phyloP scores from a whole-genome alignment of 2,329 filamentous ascomycete species.

The Colletotrichum costaricense region DNA sequence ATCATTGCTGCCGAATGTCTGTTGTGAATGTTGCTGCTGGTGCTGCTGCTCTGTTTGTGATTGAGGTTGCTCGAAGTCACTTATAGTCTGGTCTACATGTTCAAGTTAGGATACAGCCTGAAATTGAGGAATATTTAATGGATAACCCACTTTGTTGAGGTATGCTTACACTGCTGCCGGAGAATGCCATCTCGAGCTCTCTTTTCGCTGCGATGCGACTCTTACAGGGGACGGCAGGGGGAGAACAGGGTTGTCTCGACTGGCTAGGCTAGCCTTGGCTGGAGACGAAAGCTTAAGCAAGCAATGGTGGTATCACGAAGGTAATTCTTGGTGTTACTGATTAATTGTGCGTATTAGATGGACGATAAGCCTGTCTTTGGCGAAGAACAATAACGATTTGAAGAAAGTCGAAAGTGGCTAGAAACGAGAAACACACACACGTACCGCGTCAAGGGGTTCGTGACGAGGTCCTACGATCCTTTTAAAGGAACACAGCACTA shows the following conservation, averaged over 20 bases:
- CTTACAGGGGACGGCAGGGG: neutral
- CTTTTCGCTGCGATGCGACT: neutral
- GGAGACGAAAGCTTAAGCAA: neutral
- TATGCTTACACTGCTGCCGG: neutral
- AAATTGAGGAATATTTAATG: neutral
- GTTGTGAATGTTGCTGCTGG: neutral
- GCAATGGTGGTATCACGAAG: neutral
- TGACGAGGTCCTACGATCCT: neutral
- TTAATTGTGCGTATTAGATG: neutral
- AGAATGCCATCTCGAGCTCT: neutral
- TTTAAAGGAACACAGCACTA: neutral
- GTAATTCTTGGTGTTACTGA: neutral
- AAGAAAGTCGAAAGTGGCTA: neutral
- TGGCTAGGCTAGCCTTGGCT: neutral
- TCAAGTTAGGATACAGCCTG: neutral
- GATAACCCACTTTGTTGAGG: conserved; percentile 27
- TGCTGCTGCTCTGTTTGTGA: conserved; percentile 7
- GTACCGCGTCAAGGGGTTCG: neutral
- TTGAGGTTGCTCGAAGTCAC: neutral
- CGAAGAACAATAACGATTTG: neutral
- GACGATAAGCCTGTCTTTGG: neutral
- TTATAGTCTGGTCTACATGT: neutral
- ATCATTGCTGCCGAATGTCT: neutral
- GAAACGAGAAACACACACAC: neutral
- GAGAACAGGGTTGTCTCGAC: conserved; percentile 4